Base-by-base conservation (phyloP, 108 stramenopile genomes). In the Mayamaea pseudoterrestris region DNA sequence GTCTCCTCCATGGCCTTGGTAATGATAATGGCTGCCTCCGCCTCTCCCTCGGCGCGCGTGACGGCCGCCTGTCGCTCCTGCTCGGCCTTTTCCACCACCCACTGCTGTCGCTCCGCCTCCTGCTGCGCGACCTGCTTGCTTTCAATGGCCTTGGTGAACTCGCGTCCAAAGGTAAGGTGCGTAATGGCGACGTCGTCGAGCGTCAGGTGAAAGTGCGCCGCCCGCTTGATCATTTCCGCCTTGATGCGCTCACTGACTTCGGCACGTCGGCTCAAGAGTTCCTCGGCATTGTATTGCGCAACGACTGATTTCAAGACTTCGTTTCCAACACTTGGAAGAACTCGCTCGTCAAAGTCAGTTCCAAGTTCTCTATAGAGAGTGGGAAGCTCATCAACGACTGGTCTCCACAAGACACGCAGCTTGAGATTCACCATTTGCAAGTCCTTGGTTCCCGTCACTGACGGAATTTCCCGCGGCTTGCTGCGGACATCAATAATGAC, bases 151-250 rank as follows among this genome's bases (percentile, higher is more conserved):
- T 80, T 93, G 58, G 93, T 93, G 68, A 95, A 99, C 65, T 99
- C 99, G 22, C 76, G 63, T 32, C 94, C 93, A 63, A 99, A 99
- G 41, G 94, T 95, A 40, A 99, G 71, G 64, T 98, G 97, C 30
- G 96, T 98, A 61, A 99, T 98, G 60, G 97, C 92, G 18, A 99
- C 98, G 72, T 99, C 99, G 53, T 99, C 99, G 53, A 99, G 74
- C 11, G 86, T 87, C 24, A 99, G 65, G 73, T 98, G 82, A 62
- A 98, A 99, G 28, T 84, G 73, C 41, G 57, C 62, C 3, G 95
- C 97, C 24, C 99, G 83, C 56, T 95, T 89, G 40, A 76, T 80
- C 58, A 99, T 72, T 67, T 91, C 93, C n/a, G 63, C 59, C 46
- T 92, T 80, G 72, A 99, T 98, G 51, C 92, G 76, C 13, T 50